Base-by-base conservation (phyloP, 345 rosid species). In the Hypericum androsaemum region DNA sequence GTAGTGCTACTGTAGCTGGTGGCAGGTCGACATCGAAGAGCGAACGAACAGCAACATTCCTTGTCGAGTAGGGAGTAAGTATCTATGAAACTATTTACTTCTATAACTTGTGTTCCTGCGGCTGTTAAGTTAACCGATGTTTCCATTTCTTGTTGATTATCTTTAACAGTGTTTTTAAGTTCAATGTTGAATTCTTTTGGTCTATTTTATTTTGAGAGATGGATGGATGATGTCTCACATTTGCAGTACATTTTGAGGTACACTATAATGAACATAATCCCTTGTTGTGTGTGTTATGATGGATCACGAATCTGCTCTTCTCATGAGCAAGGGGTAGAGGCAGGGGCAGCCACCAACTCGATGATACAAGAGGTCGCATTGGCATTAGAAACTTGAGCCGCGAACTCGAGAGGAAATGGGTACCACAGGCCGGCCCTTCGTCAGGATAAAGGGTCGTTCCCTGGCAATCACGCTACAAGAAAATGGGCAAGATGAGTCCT, bases 21-120 rank as follows among this genome's bases (percentile, higher is more conserved):
- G 76, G 58, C 82, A 72, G 41, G 87, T 80, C 12, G 74, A 74
- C 64, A 78, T 83, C 41, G 92, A 83, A 64, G 87, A 76, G 54
- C 79, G 87, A 43, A 83, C 75, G 7, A 80, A 76, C 55, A 76
- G 74, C 73, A 71, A 68, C 56, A 71, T 76, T 39, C 87, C 87
- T 40, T 68, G 63, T 43, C 84, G 84, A 58, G 75, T 71, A 42
- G 80, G 77, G 74, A 80, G 84, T 83, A 74, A 1, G 80, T 50
- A 12, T n/a, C n/a, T n/a, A n/a, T n/a, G n/a, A n/a, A n/a, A n/a
- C n/a, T n/a, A n/a, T n/a, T n/a, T n/a, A n/a, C n/a, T n/a, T n/a
- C n/a, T n/a, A n/a, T n/a, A n/a, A n/a, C n/a, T n/a, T n/a, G n/a
- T n/a, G n/a, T n/a, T n/a, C n/a, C n/a, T n/a, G n/a, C n/a, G n/a